A percentile compares a stretch with the other conserved stretches of the same genome.
These are phyloP conservation scores for Acacia pycnantha DNA, from an alignment of 331 rosid genomes.

Conservation along the genomic window DNA sequence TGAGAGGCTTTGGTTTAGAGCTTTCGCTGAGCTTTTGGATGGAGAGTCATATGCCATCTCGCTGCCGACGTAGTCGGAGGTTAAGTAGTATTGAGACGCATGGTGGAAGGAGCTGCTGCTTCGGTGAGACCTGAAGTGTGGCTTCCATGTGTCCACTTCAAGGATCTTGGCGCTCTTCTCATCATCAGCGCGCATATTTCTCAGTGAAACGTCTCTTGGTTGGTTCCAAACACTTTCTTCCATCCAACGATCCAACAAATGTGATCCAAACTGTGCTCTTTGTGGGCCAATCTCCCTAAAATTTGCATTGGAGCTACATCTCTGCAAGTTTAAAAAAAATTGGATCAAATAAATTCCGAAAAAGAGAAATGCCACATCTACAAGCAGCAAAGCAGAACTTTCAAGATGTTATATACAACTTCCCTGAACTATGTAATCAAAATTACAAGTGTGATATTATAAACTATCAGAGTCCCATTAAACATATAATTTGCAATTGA, in stretches of 20 bases:
- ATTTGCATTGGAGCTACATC: conserved; percentile 82
- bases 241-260: conserved; percentile 89
- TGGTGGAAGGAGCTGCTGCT: conserved; percentile 38
- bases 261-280: conserved; percentile 44
- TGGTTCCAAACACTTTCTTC: conserved; percentile 65
- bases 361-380: not conserved
- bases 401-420: not conserved
- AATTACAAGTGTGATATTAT: not conserved
- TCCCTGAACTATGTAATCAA: not conserved
- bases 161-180: conserved; percentile 86
- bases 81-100: conserved; percentile 33
- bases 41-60: conserved; percentile 55
- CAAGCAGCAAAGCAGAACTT: not conserved
- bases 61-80: conserved; percentile 37
- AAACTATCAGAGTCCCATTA: not conserved
- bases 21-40: conserved; percentile 45
- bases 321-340: conserved; percentile 38
- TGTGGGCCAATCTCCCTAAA: conserved; percentile 51
- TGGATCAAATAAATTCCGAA: not conserved
- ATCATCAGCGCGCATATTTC: conserved; percentile 44
- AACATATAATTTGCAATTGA: not conserved
- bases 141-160: conserved; percentile 98
- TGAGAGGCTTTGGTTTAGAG: conserved; percentile 42
- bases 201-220: conserved; percentile 37
- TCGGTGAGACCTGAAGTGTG: conserved; percentile 56